Percentiles rank a stretch among this genome's conserved stretches.
These are phyloP conservation scores for Candida sp. DNA, from an alignment of 1,139 yeast genomes.

Conservation along the genomic window DNA sequence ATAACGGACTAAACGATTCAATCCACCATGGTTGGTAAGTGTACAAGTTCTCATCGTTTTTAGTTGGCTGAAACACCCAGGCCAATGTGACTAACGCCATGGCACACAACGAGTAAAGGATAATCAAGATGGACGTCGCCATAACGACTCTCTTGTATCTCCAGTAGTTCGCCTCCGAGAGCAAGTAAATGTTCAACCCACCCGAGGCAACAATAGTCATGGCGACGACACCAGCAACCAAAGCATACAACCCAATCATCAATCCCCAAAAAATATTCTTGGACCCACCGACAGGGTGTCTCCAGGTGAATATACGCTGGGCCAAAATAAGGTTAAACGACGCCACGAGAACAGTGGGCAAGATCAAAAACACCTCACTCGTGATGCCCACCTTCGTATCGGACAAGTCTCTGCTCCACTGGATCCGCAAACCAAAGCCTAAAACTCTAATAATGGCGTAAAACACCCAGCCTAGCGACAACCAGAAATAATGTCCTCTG, in stretches of 20 bases:
- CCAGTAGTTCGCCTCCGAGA: slow-evolving; percentile 47
- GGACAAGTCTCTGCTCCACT: slow-evolving; percentile 57
- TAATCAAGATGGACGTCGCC: slow-evolving; percentile 60
- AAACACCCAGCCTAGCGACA: slow-evolving; percentile 57
- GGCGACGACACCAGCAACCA: slow-evolving; percentile 62
- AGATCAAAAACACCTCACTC: slow-evolving; percentile 59
- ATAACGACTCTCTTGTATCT: slow-evolving; percentile 62
- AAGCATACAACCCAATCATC: slow-evolving; percentile 55
- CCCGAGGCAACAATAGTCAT: slow-evolving; percentile 74
- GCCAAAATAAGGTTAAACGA: slow-evolving; percentile 70
- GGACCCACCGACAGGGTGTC: slow-evolving; percentile 80
- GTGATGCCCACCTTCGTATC: slow-evolving; percentile 58
- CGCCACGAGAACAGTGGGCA: slow-evolving; percentile 59
- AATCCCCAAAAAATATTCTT: slow-evolving; percentile 54
- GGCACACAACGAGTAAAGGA: slow-evolving; percentile 64
- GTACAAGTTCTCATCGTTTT: slow-evolving; percentile 53
- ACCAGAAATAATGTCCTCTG: slow-evolving; percentile 69
- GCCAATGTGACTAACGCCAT: slow-evolving; percentile 53
- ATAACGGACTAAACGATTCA: slow-evolving; percentile 58
- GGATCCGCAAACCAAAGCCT: slow-evolving; percentile 65
- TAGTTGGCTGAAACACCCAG: slow-evolving; percentile 59
- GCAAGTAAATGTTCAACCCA: slow-evolving; percentile 63
- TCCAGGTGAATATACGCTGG: slow-evolving; percentile 81
- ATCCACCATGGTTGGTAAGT: slow-evolving; percentile 87
- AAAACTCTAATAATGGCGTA: slow-evolving; percentile 56